Conservation (phyloP, 2,329 filamentous ascomycete species). For the Scedosporium apiospermum region DNA sequence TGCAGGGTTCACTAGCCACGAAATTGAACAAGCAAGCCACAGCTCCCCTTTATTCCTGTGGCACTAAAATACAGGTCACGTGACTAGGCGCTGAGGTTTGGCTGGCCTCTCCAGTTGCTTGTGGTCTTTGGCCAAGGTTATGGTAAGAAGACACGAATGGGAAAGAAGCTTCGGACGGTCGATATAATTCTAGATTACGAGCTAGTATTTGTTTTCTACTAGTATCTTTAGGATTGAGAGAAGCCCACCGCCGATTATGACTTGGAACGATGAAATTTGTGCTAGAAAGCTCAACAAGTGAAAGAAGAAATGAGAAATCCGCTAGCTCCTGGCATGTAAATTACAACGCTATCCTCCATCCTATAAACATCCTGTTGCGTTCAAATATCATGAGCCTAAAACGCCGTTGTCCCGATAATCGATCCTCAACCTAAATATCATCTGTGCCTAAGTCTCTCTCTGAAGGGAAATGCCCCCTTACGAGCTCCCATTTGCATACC, state of each 20-base stretch:
- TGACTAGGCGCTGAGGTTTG: no score
- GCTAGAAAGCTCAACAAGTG: no score
- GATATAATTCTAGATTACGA: no score
- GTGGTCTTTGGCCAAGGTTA: no score
- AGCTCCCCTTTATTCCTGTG: neutral
- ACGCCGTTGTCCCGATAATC: neutral
- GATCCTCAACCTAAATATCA: neutral
- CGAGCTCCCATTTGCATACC: conserved; percentile 23
- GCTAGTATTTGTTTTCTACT: no score
- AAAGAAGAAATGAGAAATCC: neutral
- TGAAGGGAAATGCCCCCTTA: neutral
- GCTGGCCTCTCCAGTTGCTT: no score
- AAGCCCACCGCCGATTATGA: no score
- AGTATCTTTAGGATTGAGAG: no score
- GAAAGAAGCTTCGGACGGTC: no score
- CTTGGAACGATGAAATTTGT: no score
- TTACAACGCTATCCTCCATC: neutral
- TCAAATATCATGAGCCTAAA: neutral
- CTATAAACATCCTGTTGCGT: neutral
- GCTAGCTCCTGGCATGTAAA: neutral
- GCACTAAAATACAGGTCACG: neutral
- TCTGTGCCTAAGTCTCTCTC: neutral
- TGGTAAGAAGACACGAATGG: no score
- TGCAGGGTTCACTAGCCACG: conserved; percentile 4
- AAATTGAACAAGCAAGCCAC: neutral